These are phyloP conservation scores for Endotrypanum monterogeii DNA, from an alignment of 208 protist genomes.

Conservation along the genomic window DNA sequence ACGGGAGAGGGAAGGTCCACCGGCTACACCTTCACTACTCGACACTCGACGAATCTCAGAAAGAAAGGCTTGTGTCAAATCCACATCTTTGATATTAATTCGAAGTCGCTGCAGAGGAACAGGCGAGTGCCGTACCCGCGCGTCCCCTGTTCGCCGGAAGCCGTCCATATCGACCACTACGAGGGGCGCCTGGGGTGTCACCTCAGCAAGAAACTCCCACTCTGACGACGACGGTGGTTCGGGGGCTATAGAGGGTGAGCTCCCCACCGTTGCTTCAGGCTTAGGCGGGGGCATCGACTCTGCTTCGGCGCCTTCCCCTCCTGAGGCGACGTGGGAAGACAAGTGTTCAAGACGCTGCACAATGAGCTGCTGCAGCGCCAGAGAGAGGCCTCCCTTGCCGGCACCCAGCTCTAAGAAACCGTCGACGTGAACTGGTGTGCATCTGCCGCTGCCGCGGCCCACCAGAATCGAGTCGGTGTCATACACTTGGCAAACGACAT, in stretches of 20 bases:
- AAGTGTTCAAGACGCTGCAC: slow-evolving; percentile 1
- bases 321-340: background rate
- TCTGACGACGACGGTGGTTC: slow-evolving; percentile 1
- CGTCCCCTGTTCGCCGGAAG: slow-evolving; percentile 76
- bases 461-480: slow-evolving; percentile 10
- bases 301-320: background rate
- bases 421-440: slow-evolving; percentile 18
- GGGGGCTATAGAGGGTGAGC: background rate
- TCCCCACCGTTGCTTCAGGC: background rate
- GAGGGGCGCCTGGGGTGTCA: slow-evolving; percentile 28
- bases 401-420: slow-evolving; percentile 78
- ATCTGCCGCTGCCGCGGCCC: background rate
- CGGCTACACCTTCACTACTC: background rate
- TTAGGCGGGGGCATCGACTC: background rate
- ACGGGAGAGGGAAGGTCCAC: background rate
- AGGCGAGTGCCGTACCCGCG: slow-evolving; percentile 49
- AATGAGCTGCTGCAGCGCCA: slow-evolving; percentile 62
- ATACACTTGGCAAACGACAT: slow-evolving; percentile 22
- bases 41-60: slow-evolving; percentile 2
- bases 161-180: slow-evolving; percentile 68
- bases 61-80: slow-evolving; percentile 46
- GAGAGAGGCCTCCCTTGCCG: slow-evolving; percentile 72
- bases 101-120: slow-evolving; percentile 61
- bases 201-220: slow-evolving; percentile 18
- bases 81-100: slow-evolving; percentile 81